Conservation (phyloP, 306 rosid species). For the Rosa chinensis region DNA sequence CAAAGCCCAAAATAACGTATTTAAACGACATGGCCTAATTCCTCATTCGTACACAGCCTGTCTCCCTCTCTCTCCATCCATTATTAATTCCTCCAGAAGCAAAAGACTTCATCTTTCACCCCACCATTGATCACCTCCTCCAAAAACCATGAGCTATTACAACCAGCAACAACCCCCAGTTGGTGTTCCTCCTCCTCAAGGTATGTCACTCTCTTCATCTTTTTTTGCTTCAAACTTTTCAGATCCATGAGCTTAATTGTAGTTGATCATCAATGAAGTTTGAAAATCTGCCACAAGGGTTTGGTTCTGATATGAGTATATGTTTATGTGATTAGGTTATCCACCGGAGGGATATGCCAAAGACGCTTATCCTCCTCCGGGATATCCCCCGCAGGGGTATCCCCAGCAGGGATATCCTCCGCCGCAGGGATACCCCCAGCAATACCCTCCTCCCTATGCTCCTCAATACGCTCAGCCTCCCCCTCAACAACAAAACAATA, state of each 20-base stretch:
- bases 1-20: not conserved
- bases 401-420: constrained; percentile 60
- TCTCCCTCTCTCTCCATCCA: not conserved
- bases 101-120: not conserved
- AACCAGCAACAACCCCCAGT: constrained; percentile 87
- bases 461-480: constrained; percentile 89
- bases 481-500: constrained; percentile 36
- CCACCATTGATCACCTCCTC: not conserved
- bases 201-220: constrained; percentile 16
- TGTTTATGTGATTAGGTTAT: constrained; percentile 50
- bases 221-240: not conserved
- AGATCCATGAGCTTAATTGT: constrained; percentile 7
- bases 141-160: constrained; percentile 68
- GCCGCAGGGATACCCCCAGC: constrained; percentile 49
- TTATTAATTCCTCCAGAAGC: not conserved
- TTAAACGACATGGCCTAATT: not conserved
- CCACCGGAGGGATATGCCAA: constrained; percentile 78
- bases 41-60: constrained; percentile 7
- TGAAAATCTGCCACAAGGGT: not conserved
- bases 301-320: not conserved
- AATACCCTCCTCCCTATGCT: constrained; percentile 56
- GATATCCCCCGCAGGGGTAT: constrained; percentile 55
- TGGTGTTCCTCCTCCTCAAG: constrained; percentile 93
- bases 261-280: not conserved
- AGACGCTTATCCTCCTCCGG: constrained; percentile 71